phyloP scores from a whole-genome alignment of 371 early-diverging fungal species.

The Syncephalastrum monosporum region DNA sequence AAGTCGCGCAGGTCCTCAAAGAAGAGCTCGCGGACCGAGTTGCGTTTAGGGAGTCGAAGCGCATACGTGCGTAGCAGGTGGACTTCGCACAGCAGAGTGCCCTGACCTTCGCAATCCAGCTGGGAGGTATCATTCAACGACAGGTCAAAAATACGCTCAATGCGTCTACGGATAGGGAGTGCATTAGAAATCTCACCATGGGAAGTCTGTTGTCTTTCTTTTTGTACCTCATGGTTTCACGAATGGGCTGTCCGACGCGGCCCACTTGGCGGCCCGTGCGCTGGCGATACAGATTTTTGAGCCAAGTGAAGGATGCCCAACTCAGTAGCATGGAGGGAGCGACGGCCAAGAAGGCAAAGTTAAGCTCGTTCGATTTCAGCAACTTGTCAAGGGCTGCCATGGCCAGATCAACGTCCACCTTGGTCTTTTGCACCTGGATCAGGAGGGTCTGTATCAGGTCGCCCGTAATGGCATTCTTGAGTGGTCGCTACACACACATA shows the following conservation, averaged over 20 bases:
- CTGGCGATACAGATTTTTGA: slow-evolving; percentile 36
- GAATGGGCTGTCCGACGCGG: slow-evolving; percentile 33
- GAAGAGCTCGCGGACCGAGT: slow-evolving; percentile 62
- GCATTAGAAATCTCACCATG: neutral
- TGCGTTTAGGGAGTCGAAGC: slow-evolving; percentile 42
- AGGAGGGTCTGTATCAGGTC: slow-evolving; percentile 83
- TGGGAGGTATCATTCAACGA: slow-evolving; percentile 14
- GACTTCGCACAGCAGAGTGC: slow-evolving; percentile 72
- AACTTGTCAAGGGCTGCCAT: slow-evolving; percentile 94
- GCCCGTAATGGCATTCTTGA: slow-evolving; percentile 63
- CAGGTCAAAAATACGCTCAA: slow-evolving; percentile 44
- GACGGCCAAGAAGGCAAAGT: slow-evolving; percentile 86
- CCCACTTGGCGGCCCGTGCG: slow-evolving; percentile 31
- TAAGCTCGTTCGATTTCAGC: slow-evolving; percentile 92
- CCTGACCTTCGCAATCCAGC: slow-evolving; percentile 64
- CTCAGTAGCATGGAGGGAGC: slow-evolving; percentile 64
- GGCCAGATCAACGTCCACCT: slow-evolving; percentile 90
- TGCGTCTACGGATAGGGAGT: slow-evolving; percentile 29
- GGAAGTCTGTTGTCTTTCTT: neutral
- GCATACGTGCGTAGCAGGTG: slow-evolving; percentile 57
- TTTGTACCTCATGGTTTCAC: slow-evolving; percentile 36
- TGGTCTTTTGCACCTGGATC: slow-evolving; percentile 89
- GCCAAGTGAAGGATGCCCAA: slow-evolving; percentile 52
- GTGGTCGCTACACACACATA: slow-evolving; percentile 44
- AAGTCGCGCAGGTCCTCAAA: slow-evolving; percentile 72